Evolutionary conservation across 2,329 filamentous ascomycete genomes (phyloP), one percentile per base, ranked within the genome.

Genomic region (Periconia sp.): DNA sequence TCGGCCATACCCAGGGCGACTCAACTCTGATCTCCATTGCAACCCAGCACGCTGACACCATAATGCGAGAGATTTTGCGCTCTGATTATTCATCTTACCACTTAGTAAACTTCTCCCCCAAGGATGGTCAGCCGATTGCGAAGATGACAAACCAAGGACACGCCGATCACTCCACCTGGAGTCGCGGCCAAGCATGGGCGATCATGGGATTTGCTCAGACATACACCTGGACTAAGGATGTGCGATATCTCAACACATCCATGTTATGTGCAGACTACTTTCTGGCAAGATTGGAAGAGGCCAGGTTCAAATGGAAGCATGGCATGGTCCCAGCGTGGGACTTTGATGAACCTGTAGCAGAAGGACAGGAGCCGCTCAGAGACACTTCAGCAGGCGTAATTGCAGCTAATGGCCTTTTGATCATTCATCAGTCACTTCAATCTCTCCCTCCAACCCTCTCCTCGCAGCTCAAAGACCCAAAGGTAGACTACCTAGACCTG

Each of bases 71-170:
- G 1, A 68, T 69, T 38, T 52, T 73, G 0, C 66, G 69, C 7
- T 43, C 54, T 15, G 63, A 71, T 39, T 59, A 49, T 52, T 73
- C 58, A 32, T 62, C 65, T 8, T 73, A 56, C 46, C 77, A 79
- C 42, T 66, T 79, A 1, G 72, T 77, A 19, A 70, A 75, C 39
- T 77, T 79, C 36, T 61, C 76, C 11, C 73, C 77, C 0, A 46
- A 43, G 0, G 74, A 66, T 0, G 77, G 78, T 0, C 50, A 46
- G 0, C 53, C 79, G 5, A 77, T 76, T 48, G 65, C 71, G 15
- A 69, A 69, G n/a, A 65, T 77, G 41, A 79, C 76, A 0, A 76
- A 78, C 34, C 77, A 79, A 50, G 77, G 77, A 0, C 71, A 71
- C 52, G 56, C 54, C 2, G 72, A 78, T 37, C 55, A 56, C 1